phyloP scores from a whole-genome alignment of 345 rosid species.

The Rhodamnia rubescens region DNA sequence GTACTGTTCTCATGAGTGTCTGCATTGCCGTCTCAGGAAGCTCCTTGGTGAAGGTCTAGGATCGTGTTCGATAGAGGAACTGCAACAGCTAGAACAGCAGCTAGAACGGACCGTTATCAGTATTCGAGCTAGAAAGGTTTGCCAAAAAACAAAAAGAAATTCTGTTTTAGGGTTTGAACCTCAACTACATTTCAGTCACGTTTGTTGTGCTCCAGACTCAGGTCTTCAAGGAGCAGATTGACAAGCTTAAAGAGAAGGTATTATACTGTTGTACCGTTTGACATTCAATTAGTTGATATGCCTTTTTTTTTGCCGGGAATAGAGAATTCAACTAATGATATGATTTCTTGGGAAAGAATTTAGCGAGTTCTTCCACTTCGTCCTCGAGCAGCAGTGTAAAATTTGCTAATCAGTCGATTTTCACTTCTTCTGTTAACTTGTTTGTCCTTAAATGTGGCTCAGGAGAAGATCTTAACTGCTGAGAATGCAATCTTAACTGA shows the following conservation, averaged over 20 bases:
- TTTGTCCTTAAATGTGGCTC: not conserved
- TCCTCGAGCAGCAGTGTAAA: not conserved
- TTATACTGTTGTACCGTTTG: not conserved
- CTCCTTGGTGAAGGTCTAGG: conserved; percentile 26
- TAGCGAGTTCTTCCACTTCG: not conserved
- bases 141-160: not conserved
- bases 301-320: not conserved
- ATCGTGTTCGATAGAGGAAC: conserved; percentile 24
- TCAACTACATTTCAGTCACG: not conserved
- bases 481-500: conserved; percentile 47
- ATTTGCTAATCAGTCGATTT: not conserved
- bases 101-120: conserved; percentile 22
- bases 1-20: not conserved
- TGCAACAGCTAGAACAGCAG: conserved; percentile 27
- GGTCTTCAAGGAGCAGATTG: conserved; percentile 61
- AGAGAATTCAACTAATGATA: not conserved
- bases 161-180: not conserved
- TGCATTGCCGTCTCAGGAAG: conserved; percentile 10
- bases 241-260: conserved; percentile 63
- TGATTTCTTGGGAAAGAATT: not conserved
- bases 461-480: conserved; percentile 48
- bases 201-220: conserved; percentile 35
- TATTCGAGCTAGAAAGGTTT: conserved; percentile 29
- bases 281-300: not conserved
- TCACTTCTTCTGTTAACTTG: not conserved